Conservation (phyloP, 331 rosid species). For the Cucumis variabilis region DNA sequence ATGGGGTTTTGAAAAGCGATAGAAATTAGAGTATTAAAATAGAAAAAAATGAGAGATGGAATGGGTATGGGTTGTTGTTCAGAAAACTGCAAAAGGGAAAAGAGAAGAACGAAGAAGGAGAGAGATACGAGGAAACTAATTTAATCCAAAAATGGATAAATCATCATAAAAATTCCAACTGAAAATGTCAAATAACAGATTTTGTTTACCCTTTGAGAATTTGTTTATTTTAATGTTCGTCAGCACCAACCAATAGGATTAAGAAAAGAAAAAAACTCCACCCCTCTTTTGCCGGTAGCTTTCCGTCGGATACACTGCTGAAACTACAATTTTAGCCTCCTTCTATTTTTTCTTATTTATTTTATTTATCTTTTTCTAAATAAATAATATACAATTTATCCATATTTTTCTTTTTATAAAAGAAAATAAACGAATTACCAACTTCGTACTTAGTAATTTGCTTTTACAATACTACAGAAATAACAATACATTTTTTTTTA, state of each 20-base stretch:
- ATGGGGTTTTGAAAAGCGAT: background rate
- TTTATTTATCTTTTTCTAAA: too few species aligned
- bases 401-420: too few species aligned
- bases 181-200: background rate
- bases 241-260: background rate
- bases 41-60: background rate
- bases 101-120: background rate
- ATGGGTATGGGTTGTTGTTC: background rate
- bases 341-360: too few species aligned
- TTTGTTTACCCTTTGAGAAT: background rate
- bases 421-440: too few species aligned
- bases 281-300: background rate
- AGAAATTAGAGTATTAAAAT: background rate
- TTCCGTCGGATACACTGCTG: background rate
- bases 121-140: constrained; percentile 12
- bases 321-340: background rate
- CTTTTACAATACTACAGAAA: too few species aligned
- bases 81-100: background rate
- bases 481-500: too few species aligned
- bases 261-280: background rate
- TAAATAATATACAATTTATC: too few species aligned
- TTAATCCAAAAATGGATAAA: constrained; percentile 31
- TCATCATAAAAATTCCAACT: background rate
- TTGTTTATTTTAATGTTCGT: background rate
- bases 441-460: too few species aligned